Base-by-base conservation (phyloP, 176 grass and related monocot species). In the Microstegium vimineum region DNA sequence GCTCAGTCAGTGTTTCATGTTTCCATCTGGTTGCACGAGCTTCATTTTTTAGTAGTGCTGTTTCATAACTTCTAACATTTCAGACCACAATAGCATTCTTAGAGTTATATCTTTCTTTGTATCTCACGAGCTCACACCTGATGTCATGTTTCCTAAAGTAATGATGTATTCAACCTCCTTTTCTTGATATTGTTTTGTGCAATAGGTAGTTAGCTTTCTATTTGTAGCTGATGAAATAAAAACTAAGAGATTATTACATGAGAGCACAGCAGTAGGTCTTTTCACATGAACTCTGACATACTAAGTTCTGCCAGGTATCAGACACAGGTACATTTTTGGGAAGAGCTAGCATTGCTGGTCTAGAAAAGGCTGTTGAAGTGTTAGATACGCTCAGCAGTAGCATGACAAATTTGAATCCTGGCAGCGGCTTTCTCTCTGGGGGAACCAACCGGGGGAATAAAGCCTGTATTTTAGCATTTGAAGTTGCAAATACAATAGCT, bases 401-500 rank as follows among this genome's bases (percentile, higher is more conserved):
- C 82, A 95, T 98, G 87, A 84, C 95, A 35, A 91, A 64, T 88
- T 84, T 98, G 75, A 98, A 98, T 68, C 69, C 83, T 64, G 84
- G 95, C 42, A 95, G 93, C 45, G 95, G 95, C 51, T 98, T 98
- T 79, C 81, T 91, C 42, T 86, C 87, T 0, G 95, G 95, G 61
- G 84, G 85, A 34, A 79, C 84, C 25, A 77, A 84, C 35, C 65
- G 89, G 14, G 95, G 92, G 74, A 95, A 93, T 76, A 90, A 76
- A 83, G 84, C 93, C 35, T 77, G 64, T 31, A 98, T 98, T 78
- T 79, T 98, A 69, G 86, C 95, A 84, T 98, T 98, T 69, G 95
- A 98, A 91, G 93, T 98, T 3, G 95, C 95, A 13, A 98, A 95
- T 71, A 98, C 95, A 13, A 95, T 98, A 84, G 89, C 89, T 73